Conservation (phyloP, 495 filamentous ascomycete genomes). For the Penicillium dipodomyicola region DNA sequence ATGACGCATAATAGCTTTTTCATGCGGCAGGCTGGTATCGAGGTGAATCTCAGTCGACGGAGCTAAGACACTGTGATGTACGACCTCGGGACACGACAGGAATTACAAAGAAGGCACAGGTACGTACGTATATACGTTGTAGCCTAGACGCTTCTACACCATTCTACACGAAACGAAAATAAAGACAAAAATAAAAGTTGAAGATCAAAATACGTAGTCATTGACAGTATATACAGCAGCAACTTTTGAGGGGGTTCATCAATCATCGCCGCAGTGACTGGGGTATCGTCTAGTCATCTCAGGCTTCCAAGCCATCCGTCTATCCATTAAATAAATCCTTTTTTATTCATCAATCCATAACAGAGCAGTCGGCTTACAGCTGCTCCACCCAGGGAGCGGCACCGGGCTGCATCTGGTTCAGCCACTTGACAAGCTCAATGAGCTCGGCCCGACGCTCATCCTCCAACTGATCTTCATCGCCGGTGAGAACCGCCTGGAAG, state of each 20-base stretch:
- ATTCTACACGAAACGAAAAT: background rate
- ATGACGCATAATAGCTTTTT: conserved; percentile 54
- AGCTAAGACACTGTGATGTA: background rate
- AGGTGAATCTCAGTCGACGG: conserved; percentile 22
- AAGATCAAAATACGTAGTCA: conserved; percentile 19
- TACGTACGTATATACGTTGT: too few relatives aligned
- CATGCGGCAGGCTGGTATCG: conserved; percentile 49
- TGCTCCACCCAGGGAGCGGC: conserved; percentile 46
- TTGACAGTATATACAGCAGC: conserved; percentile 32
- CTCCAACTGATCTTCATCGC: conserved; percentile 80
- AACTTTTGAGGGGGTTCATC: conserved; percentile 34
- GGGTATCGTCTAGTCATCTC: conserved; percentile 48
- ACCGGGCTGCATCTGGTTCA: conserved; percentile 55
- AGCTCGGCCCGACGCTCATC: conserved; percentile 71
- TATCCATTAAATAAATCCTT: conserved; percentile 40
- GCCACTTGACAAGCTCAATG: conserved; percentile 67
- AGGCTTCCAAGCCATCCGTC: conserved; percentile 34
- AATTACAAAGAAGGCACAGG: too few relatives aligned
- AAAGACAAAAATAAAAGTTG: background rate
- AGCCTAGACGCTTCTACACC: background rate
- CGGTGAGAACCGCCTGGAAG: conserved; percentile 74
- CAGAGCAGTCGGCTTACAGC: conserved; percentile 31
- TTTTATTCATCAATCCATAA: conserved; percentile 26
- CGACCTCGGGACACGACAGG: too few relatives aligned
- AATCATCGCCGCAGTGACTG: conserved; percentile 35